These are phyloP conservation scores for barley (Hordeum vulgare) DNA, from an alignment of 176 grass and related monocot genomes.

Conservation along the genomic window MorexV3_pseudomolecules_assembly NC_058524.1:565538528-565539027, in stretches of 20 bases:
- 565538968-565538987: neutral
- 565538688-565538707: slow-evolving; percentile 71
- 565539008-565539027: neutral
- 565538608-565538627: slow-evolving; percentile 57
- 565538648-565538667: slow-evolving; percentile 85
- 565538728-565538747: slow-evolving; percentile 32
- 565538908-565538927: slow-evolving; percentile 17
- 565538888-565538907: slow-evolving; percentile 19
- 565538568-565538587: slow-evolving; percentile 64
- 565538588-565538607: slow-evolving; percentile 50
- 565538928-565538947: slow-evolving; percentile 14
- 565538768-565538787: neutral
- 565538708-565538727: slow-evolving; percentile 66
- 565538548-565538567: slow-evolving; percentile 74
- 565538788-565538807: neutral
- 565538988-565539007: slow-evolving; percentile 25
- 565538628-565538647: slow-evolving; percentile 47
- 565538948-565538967: slow-evolving; percentile 8
- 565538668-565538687: slow-evolving; percentile 86
- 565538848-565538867: slow-evolving; percentile 35
- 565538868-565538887: slow-evolving; percentile 24
- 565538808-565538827: neutral
- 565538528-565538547: slow-evolving; percentile 80
- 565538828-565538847: slow-evolving; percentile 11
- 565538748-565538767: slow-evolving; percentile 8